Base-by-base conservation (phyloP, 2,329 filamentous ascomycete species). In the Periconia macrospinosa region DNA sequence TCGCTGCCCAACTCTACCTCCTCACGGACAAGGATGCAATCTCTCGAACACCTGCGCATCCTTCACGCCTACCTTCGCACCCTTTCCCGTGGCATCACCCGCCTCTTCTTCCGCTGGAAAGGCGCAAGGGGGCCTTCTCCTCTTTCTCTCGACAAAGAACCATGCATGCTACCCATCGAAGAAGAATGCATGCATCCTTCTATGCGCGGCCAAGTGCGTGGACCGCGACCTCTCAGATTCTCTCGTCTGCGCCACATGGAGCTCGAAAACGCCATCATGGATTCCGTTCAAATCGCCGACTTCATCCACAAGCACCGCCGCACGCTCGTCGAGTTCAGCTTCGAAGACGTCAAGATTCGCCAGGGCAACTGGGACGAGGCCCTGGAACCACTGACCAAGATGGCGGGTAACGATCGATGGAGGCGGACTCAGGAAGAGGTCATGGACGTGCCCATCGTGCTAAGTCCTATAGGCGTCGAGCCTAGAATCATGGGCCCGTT, bases 311-410 rank as follows among this genome's bases (percentile, higher is more conserved):
- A 79, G 13, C 90, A 96, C 74, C 82, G 84, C 30, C 77, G 79
- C 51, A 87, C 85, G 0, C 83, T 95, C 44, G 81, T 83, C 58
- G 88, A 93, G 67, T 91, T 93, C 67, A 87, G 91, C 69, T 91
- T 95, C 71, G 86, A 92, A 68, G 86, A 90, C 57, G 86, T 92
- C 17, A 79, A 83, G 30, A 81, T 96, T 42, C 81, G 85, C 47
- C 81, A 83, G 55, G 91, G 89, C 27, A 87, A 80, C 53, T 96
- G 91, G 91, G 88, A 94, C 54, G 87, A 92, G 30, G 91, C 90
- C 0, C 81, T 96, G n/a, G 84, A 86, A 40, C 88, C 89, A 1
- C 76, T 95, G 52, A 85, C 83, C 23, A 60, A 66, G 66, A 79
- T 67, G 46, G 70, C 70, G 11, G 68, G 73, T 48, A 64, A 66